Evolutionary conservation across 371 early-diverging fungal species (phyloP), one percentile per base, ranked within the genome.

Genomic region (Syncephalastrum contaminatum): DNA sequence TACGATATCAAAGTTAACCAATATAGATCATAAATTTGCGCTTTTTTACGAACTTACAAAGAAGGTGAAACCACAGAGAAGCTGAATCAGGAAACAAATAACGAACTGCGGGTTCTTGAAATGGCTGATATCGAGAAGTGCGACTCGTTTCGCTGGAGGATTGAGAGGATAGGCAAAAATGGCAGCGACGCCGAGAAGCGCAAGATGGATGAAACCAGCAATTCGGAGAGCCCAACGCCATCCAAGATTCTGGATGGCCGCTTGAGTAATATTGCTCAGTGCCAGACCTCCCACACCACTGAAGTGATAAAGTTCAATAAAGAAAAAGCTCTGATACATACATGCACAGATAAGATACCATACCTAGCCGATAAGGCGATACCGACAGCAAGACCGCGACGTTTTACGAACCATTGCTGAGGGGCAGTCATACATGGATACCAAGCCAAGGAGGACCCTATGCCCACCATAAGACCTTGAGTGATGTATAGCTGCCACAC

Each of bases 221-320:
- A 51, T 51, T 44, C 63, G 63, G n/a, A 63, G 51, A 20, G 63
- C 54, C 68, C 68, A 67, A 18, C 54, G 68, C 43, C 60, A 63
- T 7, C 59, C 68, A 10, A 67, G 42, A 16, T 18, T 13, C 16
- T 63, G 49, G 13, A 67, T 58, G 1, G 54, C 53, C n/a, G 66
- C 64, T 36, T 80, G 82, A 27, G 82, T 69, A 4, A 90, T 53
- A 15, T 85, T 83, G 1, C 83, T 73, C 49, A 89, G 62, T 30
- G 81, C 75, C 2, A 90, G 75, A 0, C 90, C 90, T 18, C 90
- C 92, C 45, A 89, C 63, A 1, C 92, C 92, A 2, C 82, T 77
- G 2, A 91, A 90, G 53, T 86, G 69, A 41, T 85, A 30, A 10
- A 30, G 2, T 2, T 30, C 10, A 30, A 7, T 30, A 5, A 8